phyloP scores from a whole-genome alignment of 768 basidiomycete species.

The Serpula lacrymans region DNA sequence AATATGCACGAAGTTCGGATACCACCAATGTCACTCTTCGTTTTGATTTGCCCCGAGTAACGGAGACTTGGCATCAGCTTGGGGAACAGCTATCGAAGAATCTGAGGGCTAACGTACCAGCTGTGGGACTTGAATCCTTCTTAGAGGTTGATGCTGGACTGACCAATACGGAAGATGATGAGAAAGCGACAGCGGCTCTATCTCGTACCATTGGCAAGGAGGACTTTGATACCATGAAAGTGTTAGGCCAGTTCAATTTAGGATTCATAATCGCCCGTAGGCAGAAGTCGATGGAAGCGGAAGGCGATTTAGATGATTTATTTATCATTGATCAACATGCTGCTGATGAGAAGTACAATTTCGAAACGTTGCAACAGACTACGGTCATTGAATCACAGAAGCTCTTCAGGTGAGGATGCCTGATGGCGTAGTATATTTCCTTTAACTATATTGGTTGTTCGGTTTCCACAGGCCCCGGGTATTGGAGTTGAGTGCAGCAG shows the following conservation, averaged over 20 bases:
- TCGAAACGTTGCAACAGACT: conserved; percentile 89
- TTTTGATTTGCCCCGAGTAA: conserved; percentile 33
- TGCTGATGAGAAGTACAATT: conserved; percentile 98
- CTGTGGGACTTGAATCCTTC: neutral
- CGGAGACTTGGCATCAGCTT: conserved; percentile 17
- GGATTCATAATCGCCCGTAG: conserved; percentile 90
- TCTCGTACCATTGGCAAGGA: conserved; percentile 81
- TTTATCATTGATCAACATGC: conserved; percentile 99
- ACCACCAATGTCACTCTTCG: conserved; percentile 28
- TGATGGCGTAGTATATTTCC: too few relatives aligned
- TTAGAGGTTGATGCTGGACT: conserved; percentile 17
- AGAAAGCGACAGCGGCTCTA: conserved; percentile 61
- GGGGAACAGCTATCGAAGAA: neutral
- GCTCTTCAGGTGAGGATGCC: conserved; percentile 77
- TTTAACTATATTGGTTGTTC: neutral
- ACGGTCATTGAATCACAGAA: conserved; percentile 86
- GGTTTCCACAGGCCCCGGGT: conserved; percentile 56
- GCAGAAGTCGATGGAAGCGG: conserved; percentile 23
- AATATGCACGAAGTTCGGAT: too few relatives aligned
- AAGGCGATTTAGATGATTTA: conserved; percentile 68
- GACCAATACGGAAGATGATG: conserved; percentile 44
- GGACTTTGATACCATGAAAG: conserved; percentile 81
- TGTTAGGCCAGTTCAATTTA: conserved; percentile 93
- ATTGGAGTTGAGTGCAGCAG: conserved; percentile 83
- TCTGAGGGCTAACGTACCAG: neutral